Evolutionary conservation across 345 rosid species (phyloP).

Genomic region (Murraya paniculata): DNA sequence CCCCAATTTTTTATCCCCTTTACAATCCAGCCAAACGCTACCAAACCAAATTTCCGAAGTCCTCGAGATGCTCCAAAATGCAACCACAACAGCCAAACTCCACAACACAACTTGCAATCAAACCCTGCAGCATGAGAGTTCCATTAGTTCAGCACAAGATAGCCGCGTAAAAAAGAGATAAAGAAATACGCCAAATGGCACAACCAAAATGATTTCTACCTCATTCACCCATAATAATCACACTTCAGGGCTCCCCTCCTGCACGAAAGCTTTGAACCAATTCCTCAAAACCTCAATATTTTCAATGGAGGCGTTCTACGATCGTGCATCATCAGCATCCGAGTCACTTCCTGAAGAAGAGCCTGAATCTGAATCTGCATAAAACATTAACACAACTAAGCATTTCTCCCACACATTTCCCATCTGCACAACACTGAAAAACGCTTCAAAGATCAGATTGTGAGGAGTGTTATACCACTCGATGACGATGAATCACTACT

Average conservation of each 20-base stretch:
- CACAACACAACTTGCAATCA: constrained; percentile 15
- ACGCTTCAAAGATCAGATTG: neutral
- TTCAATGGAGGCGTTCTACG: constrained; percentile 7
- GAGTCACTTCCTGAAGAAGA: constrained; percentile 42
- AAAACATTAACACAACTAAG: constrained; percentile 9
- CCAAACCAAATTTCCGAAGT: neutral
- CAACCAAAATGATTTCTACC: constrained; percentile 7
- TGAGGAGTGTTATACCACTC: constrained; percentile 41
- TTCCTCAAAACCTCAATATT: neutral
- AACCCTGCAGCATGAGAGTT: neutral
- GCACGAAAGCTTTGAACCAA: constrained; percentile 4
- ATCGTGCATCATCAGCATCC: constrained; percentile 32
- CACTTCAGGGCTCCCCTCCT: neutral
- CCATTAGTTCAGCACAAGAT: constrained; percentile 2
- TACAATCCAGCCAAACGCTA: constrained; percentile 8
- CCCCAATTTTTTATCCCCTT: neutral
- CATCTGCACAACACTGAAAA: neutral
- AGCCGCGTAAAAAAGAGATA: neutral
- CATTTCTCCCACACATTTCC: neutral
- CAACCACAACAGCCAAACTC: constrained; percentile 13
- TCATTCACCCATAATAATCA: neutral
- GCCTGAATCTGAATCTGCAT: constrained; percentile 41
- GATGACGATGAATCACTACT: constrained; percentile 69
- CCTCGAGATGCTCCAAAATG: neutral
- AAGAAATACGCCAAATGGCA: neutral